These are phyloP conservation scores for Lophiostoma macrostomum DNA, from an alignment of 495 filamentous ascomycete species.

Conservation along the genomic window DNA sequence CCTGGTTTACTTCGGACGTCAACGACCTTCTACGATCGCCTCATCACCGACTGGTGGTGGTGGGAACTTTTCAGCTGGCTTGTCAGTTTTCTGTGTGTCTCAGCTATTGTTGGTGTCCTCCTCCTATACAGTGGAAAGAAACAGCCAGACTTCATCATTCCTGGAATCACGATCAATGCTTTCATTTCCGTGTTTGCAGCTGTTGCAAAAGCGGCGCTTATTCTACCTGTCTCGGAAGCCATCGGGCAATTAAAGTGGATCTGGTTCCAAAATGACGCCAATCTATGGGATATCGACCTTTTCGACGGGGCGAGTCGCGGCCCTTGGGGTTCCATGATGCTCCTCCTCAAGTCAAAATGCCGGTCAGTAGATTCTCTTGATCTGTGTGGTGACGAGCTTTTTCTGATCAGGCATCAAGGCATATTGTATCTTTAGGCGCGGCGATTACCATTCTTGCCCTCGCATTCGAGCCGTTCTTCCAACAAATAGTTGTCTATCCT, in stretches of 20 bases:
- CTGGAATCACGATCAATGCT: constrained; percentile 19
- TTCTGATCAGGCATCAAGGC: constrained; percentile 1
- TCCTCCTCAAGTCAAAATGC: constrained; percentile 11
- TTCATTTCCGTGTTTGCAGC: constrained; percentile 23
- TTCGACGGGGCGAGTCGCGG: constrained; percentile 24
- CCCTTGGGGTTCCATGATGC: constrained; percentile 22
- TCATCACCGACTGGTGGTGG: constrained; percentile 29
- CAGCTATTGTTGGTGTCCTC: constrained; percentile 20
- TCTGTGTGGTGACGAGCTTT: neutral
- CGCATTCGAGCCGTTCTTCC: constrained; percentile 41
- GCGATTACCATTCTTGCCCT: constrained; percentile 32
- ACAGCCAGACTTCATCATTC: constrained; percentile 13
- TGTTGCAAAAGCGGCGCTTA: constrained; percentile 23
- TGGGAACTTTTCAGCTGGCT: constrained; percentile 22
- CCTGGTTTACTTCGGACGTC: constrained; percentile 7
- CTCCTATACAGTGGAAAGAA: constrained; percentile 9
- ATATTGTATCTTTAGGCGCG: constrained; percentile 36
- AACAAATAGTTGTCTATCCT: constrained; percentile 38
- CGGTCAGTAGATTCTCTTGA: constrained; percentile 2
- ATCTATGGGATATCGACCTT: constrained; percentile 10
- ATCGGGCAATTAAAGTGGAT: constrained; percentile 28
- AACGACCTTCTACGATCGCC: constrained; percentile 16
- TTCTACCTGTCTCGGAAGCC: constrained; percentile 24
- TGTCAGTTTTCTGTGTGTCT: constrained; percentile 6
- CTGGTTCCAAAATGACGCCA: constrained; percentile 16